Base-by-base conservation (phyloP, 805 yeast species). In the Spathaspora gorwiae region DNA sequence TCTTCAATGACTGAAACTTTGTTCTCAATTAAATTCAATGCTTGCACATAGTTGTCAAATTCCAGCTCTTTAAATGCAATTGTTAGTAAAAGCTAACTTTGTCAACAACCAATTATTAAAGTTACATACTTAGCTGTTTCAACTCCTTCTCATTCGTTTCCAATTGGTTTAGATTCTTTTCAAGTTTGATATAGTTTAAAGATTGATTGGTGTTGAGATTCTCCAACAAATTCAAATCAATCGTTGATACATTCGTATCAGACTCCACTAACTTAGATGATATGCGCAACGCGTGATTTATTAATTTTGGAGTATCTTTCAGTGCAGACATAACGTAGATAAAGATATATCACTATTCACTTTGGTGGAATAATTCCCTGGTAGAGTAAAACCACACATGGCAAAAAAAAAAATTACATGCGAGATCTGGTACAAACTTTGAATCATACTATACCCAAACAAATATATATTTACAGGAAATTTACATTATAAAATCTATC, bases 121-220 rank as follows among this genome's bases (percentile, higher is more conserved):
- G 8, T 5, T 45, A 59, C 62, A 36, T 61, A 59, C 62, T 50
- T 35, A 62, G 47, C 13, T 50, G 43, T 41, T 48, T 45, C 64
- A 71, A 47, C 10, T 56, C 54, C 19, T 63, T 58, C 5, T 70
- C 49, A 45, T 75, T 75, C 5, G 60, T 62, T 38, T 78, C 84
- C 30, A 79, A 59, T 30, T 62, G 65, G 40, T 71, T 68, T 43
- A 70, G 52, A 29, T 61, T 63, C 52, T 68, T 66, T 45, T 69
- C 73, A 26, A 72, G 50, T 52, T 70, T 69, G 48, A 72, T 70
- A 52, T 76, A 79, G 53, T 76, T 76, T 49, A 80, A 60, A 0
- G 81, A 75, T 39, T 80, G 77, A 43, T 78, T 70, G n/a, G 83
- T 81, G 54, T 81, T 81, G 46, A 79, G 60, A 50, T 79, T 77